Base-by-base conservation (phyloP, 2,329 filamentous ascomycete genomes). In the Fusarium circinatum region DNA sequence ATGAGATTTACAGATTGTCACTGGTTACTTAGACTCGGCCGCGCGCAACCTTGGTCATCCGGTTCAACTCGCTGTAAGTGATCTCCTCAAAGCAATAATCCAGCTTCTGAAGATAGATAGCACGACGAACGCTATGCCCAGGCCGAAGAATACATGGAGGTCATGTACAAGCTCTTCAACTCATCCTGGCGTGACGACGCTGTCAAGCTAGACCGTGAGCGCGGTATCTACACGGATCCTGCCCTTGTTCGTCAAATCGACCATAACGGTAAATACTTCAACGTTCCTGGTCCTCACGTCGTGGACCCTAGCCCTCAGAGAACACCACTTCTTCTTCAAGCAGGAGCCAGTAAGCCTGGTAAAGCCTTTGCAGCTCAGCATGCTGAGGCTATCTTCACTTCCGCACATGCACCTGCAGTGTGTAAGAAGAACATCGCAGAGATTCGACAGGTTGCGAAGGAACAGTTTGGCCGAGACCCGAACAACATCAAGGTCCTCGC, bases 361-460 rank as follows among this genome's bases (percentile, higher is more conserved):
- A 92, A 91, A 79, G 80, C 82, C 0, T 94, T 94, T 74, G 91
- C 91, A 0, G 90, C 91, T 0, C 88, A 91, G 73, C 91, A 94
- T 77, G 92, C 92, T 1, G 92, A 94, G 76, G 91, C 88, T 6
- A 91, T 94, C 57, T 94, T 94, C 75, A 87, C 93, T 2, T 91
- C 89, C 0, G 90, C 90, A 0, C 91, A 93, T 78, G 88, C 88
- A 4, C 90, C 92, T 1, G 83, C 84, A 3, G 88, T 91, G 0
- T 89, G 91, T 34, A 87, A 87, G 6, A 89, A 88, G 76, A 90
- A 86, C 39, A 88, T 94, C 24, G 85, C 88, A 2, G 90, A 92
- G 67, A 89, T 93, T 32, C 85, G 92, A 8, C 82, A 86, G 59
- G 78, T 88, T 32, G 91, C 91, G 0, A 80, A 81, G 26, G 82